Conservation (phyloP, 495 filamentous ascomycete species). For the Chaetomidium leptoderma region DNA sequence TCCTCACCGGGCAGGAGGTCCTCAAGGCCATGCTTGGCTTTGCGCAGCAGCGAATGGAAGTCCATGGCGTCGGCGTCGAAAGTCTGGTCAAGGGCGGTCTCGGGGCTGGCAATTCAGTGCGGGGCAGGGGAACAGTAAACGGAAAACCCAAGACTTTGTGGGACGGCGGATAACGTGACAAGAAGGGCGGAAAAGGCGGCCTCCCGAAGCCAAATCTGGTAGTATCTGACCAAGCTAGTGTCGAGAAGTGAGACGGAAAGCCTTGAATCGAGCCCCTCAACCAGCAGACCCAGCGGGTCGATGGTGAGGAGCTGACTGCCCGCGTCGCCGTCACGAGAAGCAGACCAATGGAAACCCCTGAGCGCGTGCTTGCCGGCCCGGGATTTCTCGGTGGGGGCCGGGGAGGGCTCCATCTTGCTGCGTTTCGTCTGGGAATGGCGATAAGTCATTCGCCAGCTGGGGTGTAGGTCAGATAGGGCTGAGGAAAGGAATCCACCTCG, state of each 20-base stretch:
- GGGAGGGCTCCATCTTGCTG: neutral
- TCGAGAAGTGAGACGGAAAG: neutral
- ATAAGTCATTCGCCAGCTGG: neutral
- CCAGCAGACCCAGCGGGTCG: neutral
- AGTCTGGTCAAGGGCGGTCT: neutral
- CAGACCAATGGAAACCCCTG: neutral
- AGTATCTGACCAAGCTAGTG: neutral
- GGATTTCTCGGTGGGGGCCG: no score
- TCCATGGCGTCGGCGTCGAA: slow-evolving; percentile 13
- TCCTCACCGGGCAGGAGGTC: slow-evolving; percentile 32
- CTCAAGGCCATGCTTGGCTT: slow-evolving; percentile 24
- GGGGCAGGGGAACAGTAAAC: neutral
- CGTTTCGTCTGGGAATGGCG: neutral
- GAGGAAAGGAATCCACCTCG: slow-evolving; percentile 1
- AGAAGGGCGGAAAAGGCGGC: neutral
- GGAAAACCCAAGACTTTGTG: neutral
- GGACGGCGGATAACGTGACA: slow-evolving; percentile 4
- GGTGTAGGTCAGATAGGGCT: slow-evolving; percentile 6
- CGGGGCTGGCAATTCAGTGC: slow-evolving; percentile 7
- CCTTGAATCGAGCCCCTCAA: neutral
- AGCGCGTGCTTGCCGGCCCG: no score
- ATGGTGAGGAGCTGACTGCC: neutral
- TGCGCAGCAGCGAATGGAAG: slow-evolving; percentile 18
- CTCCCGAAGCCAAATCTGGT: neutral
- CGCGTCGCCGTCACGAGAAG: neutral